Conservation (phyloP, 768 basidiomycete genomes). For the Coprinopsis strossmayeri region DNA sequence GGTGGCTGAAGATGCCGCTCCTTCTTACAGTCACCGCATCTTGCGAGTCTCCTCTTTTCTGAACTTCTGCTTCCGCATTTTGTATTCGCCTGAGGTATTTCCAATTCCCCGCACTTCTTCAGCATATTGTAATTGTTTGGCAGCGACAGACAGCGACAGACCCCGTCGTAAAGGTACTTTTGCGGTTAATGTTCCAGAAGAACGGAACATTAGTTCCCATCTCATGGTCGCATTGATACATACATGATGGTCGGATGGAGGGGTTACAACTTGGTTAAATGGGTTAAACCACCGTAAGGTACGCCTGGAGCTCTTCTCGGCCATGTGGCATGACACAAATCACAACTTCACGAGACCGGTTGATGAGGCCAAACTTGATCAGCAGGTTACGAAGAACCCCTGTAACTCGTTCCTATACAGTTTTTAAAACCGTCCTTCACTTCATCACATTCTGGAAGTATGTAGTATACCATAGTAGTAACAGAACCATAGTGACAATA, state of each 20-base stretch:
- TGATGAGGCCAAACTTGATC: not conserved
- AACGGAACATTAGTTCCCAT: too few species aligned
- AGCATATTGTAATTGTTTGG: not conserved
- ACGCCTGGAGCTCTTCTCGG: not conserved
- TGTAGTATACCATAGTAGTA: too few species aligned
- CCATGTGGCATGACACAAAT: not conserved
- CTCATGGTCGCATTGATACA: not conserved
- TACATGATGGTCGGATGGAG: not conserved
- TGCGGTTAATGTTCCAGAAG: too few species aligned
- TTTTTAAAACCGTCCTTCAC: too few species aligned
- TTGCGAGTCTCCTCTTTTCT: too few species aligned
- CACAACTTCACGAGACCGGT: not conserved
- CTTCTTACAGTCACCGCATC: not conserved
- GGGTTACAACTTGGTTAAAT: not conserved
- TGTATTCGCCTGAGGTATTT: not conserved
- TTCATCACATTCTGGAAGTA: too few species aligned
- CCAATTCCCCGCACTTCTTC: not conserved
- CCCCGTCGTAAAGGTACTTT: too few species aligned
- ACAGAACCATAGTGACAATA: too few species aligned
- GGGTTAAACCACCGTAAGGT: not conserved
- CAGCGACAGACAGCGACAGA: too few species aligned
- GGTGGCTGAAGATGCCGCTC: not conserved
- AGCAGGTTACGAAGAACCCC: not conserved
- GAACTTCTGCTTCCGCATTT: too few species aligned
- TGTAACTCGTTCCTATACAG: too few species aligned